Conservation (phyloP, 1,139 yeast genomes). For the Arxiozyma telluris region DNA sequence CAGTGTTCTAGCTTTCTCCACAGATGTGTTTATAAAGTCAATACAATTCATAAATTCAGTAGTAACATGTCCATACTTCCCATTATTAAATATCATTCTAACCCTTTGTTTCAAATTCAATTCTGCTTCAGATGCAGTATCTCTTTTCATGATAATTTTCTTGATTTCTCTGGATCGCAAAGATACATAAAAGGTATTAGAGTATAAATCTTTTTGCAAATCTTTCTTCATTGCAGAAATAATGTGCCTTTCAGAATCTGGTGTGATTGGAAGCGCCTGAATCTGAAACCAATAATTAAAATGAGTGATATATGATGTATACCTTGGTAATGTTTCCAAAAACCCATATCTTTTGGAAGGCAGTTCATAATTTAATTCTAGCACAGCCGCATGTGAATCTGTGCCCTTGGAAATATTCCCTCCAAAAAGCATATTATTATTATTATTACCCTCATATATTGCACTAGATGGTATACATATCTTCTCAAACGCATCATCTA, state of each 20-base stretch:
- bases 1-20: slow-evolving; percentile 18
- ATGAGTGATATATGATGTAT: slow-evolving; percentile 22
- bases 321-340: slow-evolving; percentile 24
- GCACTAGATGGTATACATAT: slow-evolving; percentile 11
- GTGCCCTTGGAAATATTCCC: neutral
- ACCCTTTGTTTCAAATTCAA: slow-evolving; percentile 17
- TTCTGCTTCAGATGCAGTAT: slow-evolving; percentile 11
- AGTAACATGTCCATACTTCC: slow-evolving; percentile 22
- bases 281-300: slow-evolving; percentile 31
- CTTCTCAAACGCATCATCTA: slow-evolving; percentile 20
- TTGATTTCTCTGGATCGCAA: slow-evolving; percentile 51
- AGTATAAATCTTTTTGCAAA: slow-evolving; percentile 26
- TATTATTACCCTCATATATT: slow-evolving; percentile 4
- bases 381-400: slow-evolving; percentile 17
- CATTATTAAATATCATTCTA: slow-evolving; percentile 24
- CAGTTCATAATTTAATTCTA: slow-evolving; percentile 17
- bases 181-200: slow-evolving; percentile 35
- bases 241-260: slow-evolving; percentile 46
- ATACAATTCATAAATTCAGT: slow-evolving; percentile 18
- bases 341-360: slow-evolving; percentile 3
- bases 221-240: slow-evolving; percentile 49
- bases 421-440: neutral
- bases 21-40: slow-evolving; percentile 16
- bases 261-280: slow-evolving; percentile 36
- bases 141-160: slow-evolving; percentile 38